Evolutionary conservation across 805 yeast species (phyloP), one percentile per base, ranked within the genome.

Genomic region (Saturnispora galanensis): DNA sequence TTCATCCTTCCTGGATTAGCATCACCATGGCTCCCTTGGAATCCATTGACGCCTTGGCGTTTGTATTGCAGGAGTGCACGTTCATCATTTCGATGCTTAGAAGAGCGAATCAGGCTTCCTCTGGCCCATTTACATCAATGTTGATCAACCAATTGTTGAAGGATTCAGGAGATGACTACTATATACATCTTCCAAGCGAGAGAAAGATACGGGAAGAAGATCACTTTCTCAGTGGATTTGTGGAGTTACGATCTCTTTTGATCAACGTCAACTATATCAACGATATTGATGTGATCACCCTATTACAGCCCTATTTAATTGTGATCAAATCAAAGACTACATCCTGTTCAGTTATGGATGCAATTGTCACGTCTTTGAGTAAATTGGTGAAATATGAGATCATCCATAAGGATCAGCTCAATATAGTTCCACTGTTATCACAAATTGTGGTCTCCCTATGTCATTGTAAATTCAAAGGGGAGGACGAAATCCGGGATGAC

Each of bases 391-490:
- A 75, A 35, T 82, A 84, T 59, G 76, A 73, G 12, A 76, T 93
- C 30, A 70, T 93, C n/a, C 68, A 75, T 15, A 58, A 57, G 9
- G 55, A 64, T 2, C 77, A 87, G 5, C 65, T 68, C 29, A 80
- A 82, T 46, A 63, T 84, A 16, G 71, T 68, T 30, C 70, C 66
- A 39, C 73, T 83, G 1, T 63, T 85, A 49, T 73, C 78, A 13
- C 86, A 84, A 56, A 71, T 84, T 39, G 74, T 81, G 9, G 75
- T 76, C 30, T 76, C 97, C 0, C 70, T 93, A 50, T 85, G 97
- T 1, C 96, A 87, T 59, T 93, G 97, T 64, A 76, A 96, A 38
- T 93, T 93, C 59, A 97, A 93, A 67, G 96, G 96, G 2, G 83
- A 93, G 0, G 96, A 89, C 58, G 95, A 87, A 59, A 74, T 82